Conservation (phyloP, 179 eudicot species). For the Beta macrorhiza region DNA sequence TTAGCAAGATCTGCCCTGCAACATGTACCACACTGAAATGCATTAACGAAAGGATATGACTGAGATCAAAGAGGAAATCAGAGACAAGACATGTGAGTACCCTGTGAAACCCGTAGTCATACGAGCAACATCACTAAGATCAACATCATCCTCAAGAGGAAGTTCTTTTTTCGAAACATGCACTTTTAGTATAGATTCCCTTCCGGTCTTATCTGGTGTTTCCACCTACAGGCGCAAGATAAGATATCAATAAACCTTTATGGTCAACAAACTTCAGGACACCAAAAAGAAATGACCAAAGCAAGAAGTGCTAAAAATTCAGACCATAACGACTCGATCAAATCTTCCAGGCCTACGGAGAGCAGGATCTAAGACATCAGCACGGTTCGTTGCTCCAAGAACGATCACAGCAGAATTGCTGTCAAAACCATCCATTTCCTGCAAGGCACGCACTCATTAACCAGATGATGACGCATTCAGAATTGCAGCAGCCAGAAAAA, state of each 20-base stretch:
- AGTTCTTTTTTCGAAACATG: constrained; percentile 85
- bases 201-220: constrained; percentile 87
- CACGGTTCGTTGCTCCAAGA: constrained; percentile 94
- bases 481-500: not conserved
- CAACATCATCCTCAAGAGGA: constrained; percentile 75
- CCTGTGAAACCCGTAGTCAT: constrained; percentile 99
- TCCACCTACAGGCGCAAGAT: constrained; percentile 54
- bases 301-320: constrained; percentile 22
- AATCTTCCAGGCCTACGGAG: constrained; percentile 98
- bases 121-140: constrained; percentile 69
- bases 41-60: constrained; percentile 18
- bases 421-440: constrained; percentile 99
- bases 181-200: constrained; percentile 83
- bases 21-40: constrained; percentile 20
- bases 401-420: constrained; percentile 95
- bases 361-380: constrained; percentile 94
- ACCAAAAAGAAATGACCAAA: not conserved
- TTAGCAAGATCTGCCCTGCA: constrained; percentile 98
- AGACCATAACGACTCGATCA: constrained; percentile 90
- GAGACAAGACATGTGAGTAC: constrained; percentile 36
- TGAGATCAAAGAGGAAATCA: constrained; percentile 1
- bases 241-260: constrained; percentile 10
- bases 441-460: constrained; percentile 30
- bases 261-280: not conserved
- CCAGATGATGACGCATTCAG: constrained; percentile 1